Evolutionary conservation across 306 rosid species (phyloP).

Genomic region (Calophaca sinica): DNA sequence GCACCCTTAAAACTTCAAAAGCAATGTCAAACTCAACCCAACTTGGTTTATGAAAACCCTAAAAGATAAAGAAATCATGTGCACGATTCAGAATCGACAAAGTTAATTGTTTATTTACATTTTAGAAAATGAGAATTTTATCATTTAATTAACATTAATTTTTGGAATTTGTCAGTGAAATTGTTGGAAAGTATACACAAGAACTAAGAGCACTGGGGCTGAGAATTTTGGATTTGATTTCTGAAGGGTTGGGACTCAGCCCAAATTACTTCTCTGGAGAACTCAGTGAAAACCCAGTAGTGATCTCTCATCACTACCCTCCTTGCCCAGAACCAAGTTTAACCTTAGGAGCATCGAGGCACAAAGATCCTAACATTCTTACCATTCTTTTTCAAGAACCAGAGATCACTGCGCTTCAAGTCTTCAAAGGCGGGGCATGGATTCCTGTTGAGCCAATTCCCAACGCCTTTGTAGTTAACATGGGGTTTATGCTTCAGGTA

Average conservation of each 20-base stretch:
- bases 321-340: conserved; percentile 78
- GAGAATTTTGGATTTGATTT: conserved; percentile 58
- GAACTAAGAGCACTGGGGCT: conserved; percentile 51
- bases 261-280: conserved; percentile 52
- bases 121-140: too few species aligned
- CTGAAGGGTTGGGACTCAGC: conserved; percentile 67
- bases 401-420: conserved; percentile 60
- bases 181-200: conserved; percentile 52
- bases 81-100: too few species aligned
- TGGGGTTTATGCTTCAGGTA: conserved; percentile 59
- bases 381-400: conserved; percentile 69
- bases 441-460: conserved; percentile 58
- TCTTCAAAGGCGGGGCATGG: conserved; percentile 63
- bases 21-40: too few species aligned
- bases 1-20: too few species aligned
- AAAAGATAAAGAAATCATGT: too few species aligned
- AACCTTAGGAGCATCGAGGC: conserved; percentile 67
- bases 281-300: conserved; percentile 46
- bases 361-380: conserved; percentile 65
- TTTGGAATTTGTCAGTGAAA: conserved; percentile 53
- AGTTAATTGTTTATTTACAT: too few species aligned
- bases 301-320: conserved; percentile 71
- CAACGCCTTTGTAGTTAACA: conserved; percentile 58
- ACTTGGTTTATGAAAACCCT: too few species aligned
- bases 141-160: background rate